phyloP scores from a whole-genome alignment of 805 yeast genomes.

The Schwanniomyces yamadae region DNA sequence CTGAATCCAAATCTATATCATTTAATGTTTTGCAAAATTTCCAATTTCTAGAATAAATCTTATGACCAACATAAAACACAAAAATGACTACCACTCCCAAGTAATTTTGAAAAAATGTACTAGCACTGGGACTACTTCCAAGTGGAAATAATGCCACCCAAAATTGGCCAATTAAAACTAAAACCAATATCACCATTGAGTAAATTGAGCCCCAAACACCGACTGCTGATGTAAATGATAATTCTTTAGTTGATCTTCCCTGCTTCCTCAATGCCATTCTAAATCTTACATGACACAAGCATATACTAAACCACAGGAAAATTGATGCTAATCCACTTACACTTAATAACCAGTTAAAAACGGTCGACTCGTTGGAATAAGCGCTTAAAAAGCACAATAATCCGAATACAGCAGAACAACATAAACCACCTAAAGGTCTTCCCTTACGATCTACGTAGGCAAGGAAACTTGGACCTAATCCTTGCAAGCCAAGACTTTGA shows the following conservation, averaged over 20 bases:
- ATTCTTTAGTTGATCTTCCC: constrained; percentile 33
- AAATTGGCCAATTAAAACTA: constrained; percentile 53
- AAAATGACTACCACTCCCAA: constrained; percentile 23
- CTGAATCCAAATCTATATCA: constrained; percentile 44
- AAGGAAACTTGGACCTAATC: constrained; percentile 55
- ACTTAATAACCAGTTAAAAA: constrained; percentile 43
- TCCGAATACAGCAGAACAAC: constrained; percentile 33
- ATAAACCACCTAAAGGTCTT: constrained; percentile 41
- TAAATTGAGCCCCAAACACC: constrained; percentile 52
- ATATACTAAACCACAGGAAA: constrained; percentile 41
- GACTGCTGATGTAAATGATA: constrained; percentile 29
- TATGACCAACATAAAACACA: constrained; percentile 42
- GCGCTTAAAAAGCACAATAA: constrained; percentile 62
- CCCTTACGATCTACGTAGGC: constrained; percentile 42
- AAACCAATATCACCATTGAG: constrained; percentile 47
- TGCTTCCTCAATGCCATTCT: constrained; percentile 37
- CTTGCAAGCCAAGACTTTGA: constrained; percentile 67
- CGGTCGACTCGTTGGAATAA: constrained; percentile 27
- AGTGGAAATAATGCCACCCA: constrained; percentile 65
- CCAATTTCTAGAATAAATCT: constrained; percentile 20
- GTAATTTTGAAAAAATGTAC: constrained; percentile 38
- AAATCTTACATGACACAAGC: constrained; percentile 40
- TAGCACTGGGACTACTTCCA: constrained; percentile 30
- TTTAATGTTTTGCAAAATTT: constrained; percentile 28
- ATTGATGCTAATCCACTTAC: constrained; percentile 41